These are phyloP conservation scores for Lolium multiflorum DNA, from an alignment of 176 grass and related monocot species.

Conservation along the genomic window DNA sequence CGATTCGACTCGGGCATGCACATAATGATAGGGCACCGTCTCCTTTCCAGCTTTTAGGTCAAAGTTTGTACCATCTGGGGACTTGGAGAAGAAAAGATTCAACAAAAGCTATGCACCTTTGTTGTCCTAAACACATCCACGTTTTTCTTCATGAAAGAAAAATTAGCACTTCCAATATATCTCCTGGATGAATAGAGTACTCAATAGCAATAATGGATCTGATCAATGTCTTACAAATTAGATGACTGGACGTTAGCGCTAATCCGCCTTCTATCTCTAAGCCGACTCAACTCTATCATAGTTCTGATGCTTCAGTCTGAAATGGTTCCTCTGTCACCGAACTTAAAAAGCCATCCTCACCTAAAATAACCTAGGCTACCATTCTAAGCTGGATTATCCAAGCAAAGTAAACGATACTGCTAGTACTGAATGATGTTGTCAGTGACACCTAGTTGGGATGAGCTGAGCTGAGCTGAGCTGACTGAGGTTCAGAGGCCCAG, in stretches of 20 bases:
- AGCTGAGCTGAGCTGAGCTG: neutral
- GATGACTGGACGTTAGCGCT: neutral
- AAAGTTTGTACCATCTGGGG: neutral
- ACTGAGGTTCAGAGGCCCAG: conserved; percentile 69
- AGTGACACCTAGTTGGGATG: neutral
- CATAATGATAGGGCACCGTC: neutral
- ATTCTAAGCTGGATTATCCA: conserved; percentile 11
- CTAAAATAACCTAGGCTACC: conserved; percentile 11
- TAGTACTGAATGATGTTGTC: conserved; percentile 28
- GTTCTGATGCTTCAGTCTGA: conserved; percentile 27
- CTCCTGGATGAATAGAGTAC: neutral
- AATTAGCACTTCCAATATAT: neutral
- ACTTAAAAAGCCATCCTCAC: neutral
- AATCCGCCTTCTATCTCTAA: conserved; percentile 15
- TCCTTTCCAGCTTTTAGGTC: neutral
- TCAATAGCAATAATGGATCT: neutral
- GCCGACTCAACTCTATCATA: conserved; percentile 16
- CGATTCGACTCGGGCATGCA: neutral
- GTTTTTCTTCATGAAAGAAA: neutral
- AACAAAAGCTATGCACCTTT: neutral
- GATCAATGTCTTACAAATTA: conserved; percentile 15
- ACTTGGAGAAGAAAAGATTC: neutral
- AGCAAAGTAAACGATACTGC: conserved; percentile 17
- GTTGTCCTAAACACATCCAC: neutral
- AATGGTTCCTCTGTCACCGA: neutral